Conservation (phyloP, 2,329 filamentous ascomycete species). For the Metarhizium robertsii region DNA sequence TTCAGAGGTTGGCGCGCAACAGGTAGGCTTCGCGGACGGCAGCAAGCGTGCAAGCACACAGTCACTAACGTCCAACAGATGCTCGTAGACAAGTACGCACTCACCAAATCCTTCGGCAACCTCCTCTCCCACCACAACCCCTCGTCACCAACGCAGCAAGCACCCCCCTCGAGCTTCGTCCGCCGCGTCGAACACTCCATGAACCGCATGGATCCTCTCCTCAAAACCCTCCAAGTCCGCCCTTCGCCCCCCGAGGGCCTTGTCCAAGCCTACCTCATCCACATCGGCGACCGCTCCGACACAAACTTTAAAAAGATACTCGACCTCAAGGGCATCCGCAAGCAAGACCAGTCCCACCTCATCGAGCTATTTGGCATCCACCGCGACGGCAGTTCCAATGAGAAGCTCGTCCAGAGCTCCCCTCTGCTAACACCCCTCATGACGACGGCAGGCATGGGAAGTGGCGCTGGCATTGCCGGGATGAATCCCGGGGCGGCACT, state of each 20-base stretch:
- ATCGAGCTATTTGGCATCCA: slow-evolving; percentile 77
- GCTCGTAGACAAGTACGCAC: slow-evolving; percentile 87
- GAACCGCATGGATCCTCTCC: slow-evolving; percentile 78
- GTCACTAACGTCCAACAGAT: slow-evolving; percentile 45
- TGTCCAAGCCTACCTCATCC: slow-evolving; percentile 94
- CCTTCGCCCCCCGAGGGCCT: slow-evolving; percentile 85
- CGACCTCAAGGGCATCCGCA: slow-evolving; percentile 86
- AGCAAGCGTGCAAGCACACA: background rate
- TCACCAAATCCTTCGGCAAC: slow-evolving; percentile 69
- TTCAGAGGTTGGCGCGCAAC: slow-evolving; percentile 88
- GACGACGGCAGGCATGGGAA: slow-evolving; percentile 24
- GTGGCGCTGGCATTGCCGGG: slow-evolving; percentile 24
- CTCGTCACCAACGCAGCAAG: slow-evolving; percentile 28
- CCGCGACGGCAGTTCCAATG: slow-evolving; percentile 64
- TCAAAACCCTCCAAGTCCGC: slow-evolving; percentile 94
- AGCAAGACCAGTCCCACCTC: slow-evolving; percentile 71
- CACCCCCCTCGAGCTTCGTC: slow-evolving; percentile 54
- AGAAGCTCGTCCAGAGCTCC: slow-evolving; percentile 60
- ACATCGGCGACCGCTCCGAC: slow-evolving; percentile 89
- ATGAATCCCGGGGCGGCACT: slow-evolving; percentile 36
- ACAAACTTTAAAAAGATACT: slow-evolving; percentile 94
- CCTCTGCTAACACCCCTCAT: slow-evolving; percentile 62
- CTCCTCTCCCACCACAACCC: slow-evolving; percentile 56
- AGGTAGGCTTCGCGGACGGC: slow-evolving; percentile 38
- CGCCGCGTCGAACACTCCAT: slow-evolving; percentile 81